These are phyloP conservation scores for Picochlorum sp. DNA, from an alignment of 139 green algal species.

Conservation along the genomic window DNA sequence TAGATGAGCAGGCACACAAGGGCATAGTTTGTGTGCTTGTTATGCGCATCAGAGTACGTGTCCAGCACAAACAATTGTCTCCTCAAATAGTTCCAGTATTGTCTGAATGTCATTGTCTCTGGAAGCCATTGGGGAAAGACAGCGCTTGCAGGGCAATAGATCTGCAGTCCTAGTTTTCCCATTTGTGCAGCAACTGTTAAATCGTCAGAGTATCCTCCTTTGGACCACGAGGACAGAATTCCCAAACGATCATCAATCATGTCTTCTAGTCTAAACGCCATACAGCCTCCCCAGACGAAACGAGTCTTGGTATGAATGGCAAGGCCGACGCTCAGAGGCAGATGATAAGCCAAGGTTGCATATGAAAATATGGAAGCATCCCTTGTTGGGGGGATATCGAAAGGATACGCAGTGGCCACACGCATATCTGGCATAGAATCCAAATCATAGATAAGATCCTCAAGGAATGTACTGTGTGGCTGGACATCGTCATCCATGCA, in stretches of 20 bases:
- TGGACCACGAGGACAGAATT: constrained; percentile 51
- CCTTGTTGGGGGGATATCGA: constrained; percentile 54
- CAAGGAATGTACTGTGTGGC: constrained; percentile 55
- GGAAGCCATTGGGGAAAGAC: constrained; percentile 68
- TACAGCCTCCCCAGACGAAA: constrained; percentile 89
- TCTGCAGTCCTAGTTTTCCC: constrained; percentile 34
- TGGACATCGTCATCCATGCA: constrained; percentile 91
- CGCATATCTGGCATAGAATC: constrained; percentile 34
- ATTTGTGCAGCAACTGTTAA: constrained; percentile 68
- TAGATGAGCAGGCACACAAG: constrained; percentile 56
- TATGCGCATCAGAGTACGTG: constrained; percentile 61
- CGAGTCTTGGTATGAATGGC: constrained; percentile 27
- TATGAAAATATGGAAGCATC: constrained; percentile 42
- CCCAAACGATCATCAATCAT: constrained; percentile 35
- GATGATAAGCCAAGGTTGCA: constrained; percentile 58
- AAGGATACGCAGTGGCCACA: constrained; percentile 86
- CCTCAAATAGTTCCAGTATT: constrained; percentile 88
- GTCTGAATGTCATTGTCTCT: neutral
- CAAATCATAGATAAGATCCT: constrained; percentile 50
- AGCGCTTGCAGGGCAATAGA: constrained; percentile 53
- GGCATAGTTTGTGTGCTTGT: constrained; percentile 52
- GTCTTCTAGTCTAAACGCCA: constrained; percentile 58
- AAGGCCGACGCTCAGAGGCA: constrained; percentile 76
- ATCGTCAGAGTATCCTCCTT: constrained; percentile 88
- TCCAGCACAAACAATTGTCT: constrained; percentile 89